Evolutionary conservation across 1,139 yeast species (phyloP), one percentile per base, ranked within the genome.

Genomic region (Saccharomyces hybrid): DNA sequence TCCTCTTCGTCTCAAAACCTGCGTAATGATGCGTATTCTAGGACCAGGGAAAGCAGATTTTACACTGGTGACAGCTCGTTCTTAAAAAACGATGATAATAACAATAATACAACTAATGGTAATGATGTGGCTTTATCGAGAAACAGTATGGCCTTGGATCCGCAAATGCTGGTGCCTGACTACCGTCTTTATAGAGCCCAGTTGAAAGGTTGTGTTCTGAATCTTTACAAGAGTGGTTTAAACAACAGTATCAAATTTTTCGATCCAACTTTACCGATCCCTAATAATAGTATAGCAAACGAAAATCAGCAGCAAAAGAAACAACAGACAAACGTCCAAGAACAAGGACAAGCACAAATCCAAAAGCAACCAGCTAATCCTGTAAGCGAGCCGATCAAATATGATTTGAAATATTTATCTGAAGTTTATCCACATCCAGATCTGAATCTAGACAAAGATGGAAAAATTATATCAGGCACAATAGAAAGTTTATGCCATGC

Each of bases 401-500:
- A 0, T 2, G 59, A 58, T 55, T 19, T 71, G 46, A 65, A 62
- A 49, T 75, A 76, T 57, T 52, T 68, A 32, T 76, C 82, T 5
- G 72, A 73, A 19, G 66, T 72, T 3, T 77, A 76, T 56, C 84
- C 85, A 2, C 96, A 89, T 67, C 96, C 96, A 1, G 83, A 82
- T 47, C 72, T 89, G 46, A 75, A 73, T 41, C 72, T 82, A 57
- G 88, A 85, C 64, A 72, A 74, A 42, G 71, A 74, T 2, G 78
- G 76, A 54, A 55, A 78, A 55, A 74, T 79, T 52, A 61, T 75
- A 9, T 74, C 76, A 26, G 86, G 86, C 16, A 68, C 88, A 1
- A 68, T 82, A 14, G 96, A 88, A 66, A 79, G 90, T 46, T 75
- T 89, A 47, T 78, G 90, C 57, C 97, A 89, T 68, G 81, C 87